A percentile compares a stretch with the other conserved stretches of the same genome.
Conservation (phyloP, 1,139 yeast species). For the Blastobotrys illinoisensis region DNA sequence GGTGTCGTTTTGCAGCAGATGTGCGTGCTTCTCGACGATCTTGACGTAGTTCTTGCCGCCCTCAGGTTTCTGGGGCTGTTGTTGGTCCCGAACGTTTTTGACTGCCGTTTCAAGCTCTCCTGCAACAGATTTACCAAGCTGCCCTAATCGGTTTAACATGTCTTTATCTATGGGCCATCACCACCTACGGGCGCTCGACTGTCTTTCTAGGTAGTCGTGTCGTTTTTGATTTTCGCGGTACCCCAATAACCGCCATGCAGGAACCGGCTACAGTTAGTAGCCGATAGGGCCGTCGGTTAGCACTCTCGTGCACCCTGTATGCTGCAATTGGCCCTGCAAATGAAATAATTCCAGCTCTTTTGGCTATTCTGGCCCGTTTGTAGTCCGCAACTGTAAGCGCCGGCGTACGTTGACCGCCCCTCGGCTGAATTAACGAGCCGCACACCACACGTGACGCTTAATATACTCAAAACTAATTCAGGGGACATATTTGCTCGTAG, state of each 20-base stretch:
- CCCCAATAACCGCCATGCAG: neutral
- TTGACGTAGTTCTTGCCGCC: slow-evolving; percentile 14
- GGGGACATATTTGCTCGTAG: neutral
- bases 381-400: too few relatives aligned
- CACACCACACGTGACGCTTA: neutral
- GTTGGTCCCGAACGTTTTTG: slow-evolving; percentile 12
- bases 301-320: too few relatives aligned
- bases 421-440: neutral
- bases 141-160: slow-evolving; percentile 60
- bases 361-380: too few relatives aligned
- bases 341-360: too few relatives aligned
- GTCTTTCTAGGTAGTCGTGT: neutral
- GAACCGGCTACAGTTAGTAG: too few relatives aligned
- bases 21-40: slow-evolving; percentile 26
- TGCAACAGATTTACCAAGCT: slow-evolving; percentile 59
- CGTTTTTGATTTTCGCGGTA: neutral
- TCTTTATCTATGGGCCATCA: slow-evolving; percentile 1
- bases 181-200: neutral
- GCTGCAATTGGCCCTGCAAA: too few relatives aligned
- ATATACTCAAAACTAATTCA: neutral
- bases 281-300: too few relatives aligned
- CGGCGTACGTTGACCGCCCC: too few relatives aligned
- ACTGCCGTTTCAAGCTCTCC: slow-evolving; percentile 45
- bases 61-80: neutral
- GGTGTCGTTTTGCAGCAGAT: slow-evolving; percentile 24